These are phyloP conservation scores for Sugiyamaella novakii DNA, from an alignment of 1,139 yeast genomes.

Conservation along the genomic window DNA sequence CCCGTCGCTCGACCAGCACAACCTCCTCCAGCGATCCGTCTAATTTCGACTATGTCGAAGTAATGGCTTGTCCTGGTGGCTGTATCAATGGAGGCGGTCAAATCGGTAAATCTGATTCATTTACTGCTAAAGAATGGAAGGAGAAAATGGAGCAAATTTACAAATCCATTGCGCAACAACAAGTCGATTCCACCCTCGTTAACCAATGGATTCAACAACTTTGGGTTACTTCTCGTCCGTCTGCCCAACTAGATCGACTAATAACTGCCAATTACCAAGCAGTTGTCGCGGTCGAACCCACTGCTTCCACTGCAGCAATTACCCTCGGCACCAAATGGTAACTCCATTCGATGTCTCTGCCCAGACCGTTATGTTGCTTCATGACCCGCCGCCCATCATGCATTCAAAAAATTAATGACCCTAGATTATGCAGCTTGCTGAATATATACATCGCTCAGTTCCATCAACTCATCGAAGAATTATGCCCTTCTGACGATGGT, in stretches of 20 bases:
- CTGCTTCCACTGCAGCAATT: conserved; percentile 26
- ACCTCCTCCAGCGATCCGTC: conserved; percentile 52
- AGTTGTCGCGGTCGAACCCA: conserved; percentile 23
- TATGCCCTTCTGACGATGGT: too few species aligned
- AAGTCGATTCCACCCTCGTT: conserved; percentile 15
- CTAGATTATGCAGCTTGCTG: too few species aligned
- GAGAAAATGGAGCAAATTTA: conserved; percentile 39
- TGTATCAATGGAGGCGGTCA: conserved; percentile 98
- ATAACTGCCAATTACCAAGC: conserved; percentile 27
- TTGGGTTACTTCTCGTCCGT: conserved; percentile 19
- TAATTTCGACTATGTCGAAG: conserved; percentile 80
- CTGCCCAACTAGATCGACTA: conserved; percentile 19
- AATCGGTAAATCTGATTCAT: conserved; percentile 53
- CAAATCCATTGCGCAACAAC: conserved; percentile 30
- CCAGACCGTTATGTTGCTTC: too few species aligned
- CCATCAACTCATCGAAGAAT: too few species aligned
- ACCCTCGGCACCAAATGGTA: conserved; percentile 34
- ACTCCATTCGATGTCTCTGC: too few species aligned
- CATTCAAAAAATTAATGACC: neutral
- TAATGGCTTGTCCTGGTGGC: conserved; percentile 98
- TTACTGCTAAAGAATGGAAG: conserved; percentile 41
- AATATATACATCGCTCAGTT: too few species aligned
- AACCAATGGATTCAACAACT: conserved; percentile 21
- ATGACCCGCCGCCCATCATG: neutral
- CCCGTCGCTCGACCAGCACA: conserved; percentile 23